Evolutionary conservation across 2,329 filamentous ascomycete genomes (phyloP).

Genomic region (Drechmeria coniospora): DNA sequence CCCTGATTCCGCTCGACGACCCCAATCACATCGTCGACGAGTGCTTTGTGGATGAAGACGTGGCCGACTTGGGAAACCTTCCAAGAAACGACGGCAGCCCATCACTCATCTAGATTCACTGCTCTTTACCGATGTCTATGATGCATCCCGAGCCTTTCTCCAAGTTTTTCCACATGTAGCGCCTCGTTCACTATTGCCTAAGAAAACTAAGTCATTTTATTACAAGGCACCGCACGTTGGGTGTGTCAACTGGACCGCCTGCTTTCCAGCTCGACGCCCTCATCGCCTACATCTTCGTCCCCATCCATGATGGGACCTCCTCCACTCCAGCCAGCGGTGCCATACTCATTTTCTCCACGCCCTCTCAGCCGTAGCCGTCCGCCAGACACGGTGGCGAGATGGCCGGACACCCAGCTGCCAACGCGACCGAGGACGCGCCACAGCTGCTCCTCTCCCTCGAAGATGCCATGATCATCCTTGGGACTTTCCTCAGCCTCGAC

Average conservation of each 20-base stretch:
- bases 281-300: constrained; percentile 24
- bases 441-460: constrained; percentile 46
- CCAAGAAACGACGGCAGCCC: constrained; percentile 5
- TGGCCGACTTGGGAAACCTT: constrained; percentile 17
- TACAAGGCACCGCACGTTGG: too few species aligned
- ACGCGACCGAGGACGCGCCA: constrained; percentile 42
- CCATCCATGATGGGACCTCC: constrained; percentile 25
- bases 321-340: constrained; percentile 24
- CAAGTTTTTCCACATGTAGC: too few species aligned
- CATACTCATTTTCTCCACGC: constrained; percentile 21
- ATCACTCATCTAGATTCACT: not conserved
- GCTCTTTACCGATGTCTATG: too few species aligned
- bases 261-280: constrained; percentile 28
- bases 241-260: constrained; percentile 12
- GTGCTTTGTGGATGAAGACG: constrained; percentile 15
- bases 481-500: constrained; percentile 73
- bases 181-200: too few species aligned
- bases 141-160: too few species aligned
- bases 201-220: too few species aligned
- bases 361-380: constrained; percentile 39
- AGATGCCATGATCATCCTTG: constrained; percentile 38
- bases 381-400: constrained; percentile 34
- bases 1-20: too few species aligned
- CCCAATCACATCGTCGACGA: constrained; percentile 7
- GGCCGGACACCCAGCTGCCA: constrained; percentile 43